These are phyloP conservation scores for Vaucheria bursata DNA, from an alignment of 352 stramenopile genomes.

Conservation along the genomic window DNA sequence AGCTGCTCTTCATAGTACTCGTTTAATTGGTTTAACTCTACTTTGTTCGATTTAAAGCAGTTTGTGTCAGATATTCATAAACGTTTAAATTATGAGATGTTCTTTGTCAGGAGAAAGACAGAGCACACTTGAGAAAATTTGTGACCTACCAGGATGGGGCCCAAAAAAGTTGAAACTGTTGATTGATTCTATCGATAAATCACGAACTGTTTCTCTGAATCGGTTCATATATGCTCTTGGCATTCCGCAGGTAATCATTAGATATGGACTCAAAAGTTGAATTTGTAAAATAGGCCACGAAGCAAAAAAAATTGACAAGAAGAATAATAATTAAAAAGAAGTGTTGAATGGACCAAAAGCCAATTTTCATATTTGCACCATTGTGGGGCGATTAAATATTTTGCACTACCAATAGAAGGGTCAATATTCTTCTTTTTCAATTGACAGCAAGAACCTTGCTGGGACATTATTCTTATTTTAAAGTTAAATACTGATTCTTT, in stretches of 20 bases:
- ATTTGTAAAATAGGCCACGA: not conserved
- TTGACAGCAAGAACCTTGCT: no score
- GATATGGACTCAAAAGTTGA: conserved; percentile 11
- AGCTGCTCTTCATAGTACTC: not conserved
- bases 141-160: conserved; percentile 40
- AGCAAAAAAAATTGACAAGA: not conserved
- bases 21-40: not conserved
- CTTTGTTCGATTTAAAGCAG: not conserved
- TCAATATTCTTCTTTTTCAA: no score
- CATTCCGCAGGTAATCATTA: not conserved
- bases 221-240: conserved; percentile 20
- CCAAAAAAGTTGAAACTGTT: conserved; percentile 16
- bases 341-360: not conserved
- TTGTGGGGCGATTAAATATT: no score
- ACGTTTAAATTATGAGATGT: not conserved
- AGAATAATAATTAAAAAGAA: conserved; percentile 6
- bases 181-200: conserved; percentile 30
- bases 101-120: not conserved
- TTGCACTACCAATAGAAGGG: no score
- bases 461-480: not conserved
- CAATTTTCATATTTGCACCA: no score
- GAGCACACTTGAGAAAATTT: not conserved
- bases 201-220: not conserved
- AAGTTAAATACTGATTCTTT: not conserved
- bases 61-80: not conserved